Conservation (phyloP, 768 basidiomycete genomes). For the Tremella mesenterica region DNA sequence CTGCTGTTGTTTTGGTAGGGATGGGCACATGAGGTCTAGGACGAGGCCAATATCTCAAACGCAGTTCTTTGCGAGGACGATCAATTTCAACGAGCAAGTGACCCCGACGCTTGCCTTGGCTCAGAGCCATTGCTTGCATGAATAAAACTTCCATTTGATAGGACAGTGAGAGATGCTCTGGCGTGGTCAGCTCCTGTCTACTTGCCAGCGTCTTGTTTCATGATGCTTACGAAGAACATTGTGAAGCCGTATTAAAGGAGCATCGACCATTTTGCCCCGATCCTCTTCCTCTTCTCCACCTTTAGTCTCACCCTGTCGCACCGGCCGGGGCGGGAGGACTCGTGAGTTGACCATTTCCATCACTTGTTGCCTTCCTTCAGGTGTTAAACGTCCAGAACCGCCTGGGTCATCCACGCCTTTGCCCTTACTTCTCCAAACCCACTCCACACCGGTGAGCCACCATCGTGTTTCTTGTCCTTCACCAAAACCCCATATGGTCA, state of each 20-base stretch:
- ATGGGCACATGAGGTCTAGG: not conserved
- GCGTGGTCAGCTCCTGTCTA: not conserved
- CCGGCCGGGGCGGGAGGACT: slow-evolving; percentile 8
- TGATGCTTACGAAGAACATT: slow-evolving; percentile 85
- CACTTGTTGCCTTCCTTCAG: slow-evolving; percentile 29
- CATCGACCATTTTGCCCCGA: slow-evolving; percentile 51
- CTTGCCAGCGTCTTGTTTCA: not conserved
- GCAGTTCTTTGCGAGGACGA: slow-evolving; percentile 59
- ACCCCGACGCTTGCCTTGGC: slow-evolving; percentile 29
- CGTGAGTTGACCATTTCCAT: slow-evolving; percentile 31
- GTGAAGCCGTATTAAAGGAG: slow-evolving; percentile 73
- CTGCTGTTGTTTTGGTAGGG: not conserved
- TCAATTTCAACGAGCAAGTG: slow-evolving; percentile 62
- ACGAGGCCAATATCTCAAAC: slow-evolving; percentile 81
- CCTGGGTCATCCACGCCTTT: slow-evolving; percentile 65
- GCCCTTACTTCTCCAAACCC: slow-evolving; percentile 65
- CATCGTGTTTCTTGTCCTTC: slow-evolving; percentile 48
- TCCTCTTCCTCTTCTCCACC: not conserved
- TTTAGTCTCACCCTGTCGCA: not conserved
- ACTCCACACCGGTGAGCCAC: slow-evolving; percentile 70
- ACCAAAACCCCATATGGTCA: slow-evolving; percentile 29
- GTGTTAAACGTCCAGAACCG: slow-evolving; percentile 44
- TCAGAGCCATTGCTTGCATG: slow-evolving; percentile 30
- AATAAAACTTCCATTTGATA: slow-evolving; percentile 81
- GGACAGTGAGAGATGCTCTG: slow-evolving; percentile 48